Percentiles rank a stretch among this genome's conserved stretches.
Evolutionary conservation across 2,329 filamentous ascomycete species (phyloP).

Genomic region (Parascedosporium putredinis): DNA sequence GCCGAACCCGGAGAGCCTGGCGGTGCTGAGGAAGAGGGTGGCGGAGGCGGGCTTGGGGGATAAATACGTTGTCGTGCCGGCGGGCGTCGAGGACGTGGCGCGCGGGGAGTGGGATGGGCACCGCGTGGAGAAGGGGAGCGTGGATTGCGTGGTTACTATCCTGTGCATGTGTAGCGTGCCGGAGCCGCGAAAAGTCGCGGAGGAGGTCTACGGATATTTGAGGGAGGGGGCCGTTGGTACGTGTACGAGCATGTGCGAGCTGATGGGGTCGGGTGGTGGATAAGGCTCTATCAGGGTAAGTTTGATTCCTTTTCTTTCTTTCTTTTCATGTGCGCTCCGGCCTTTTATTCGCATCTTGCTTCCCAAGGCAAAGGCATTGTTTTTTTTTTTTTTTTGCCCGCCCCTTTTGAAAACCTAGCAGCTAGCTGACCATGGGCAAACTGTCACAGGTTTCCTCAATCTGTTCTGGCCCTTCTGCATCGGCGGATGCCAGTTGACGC

Average conservation of each 20-base stretch:
- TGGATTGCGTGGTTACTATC: constrained; percentile 50
- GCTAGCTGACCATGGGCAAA: neutral
- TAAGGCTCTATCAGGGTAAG: constrained; percentile 42
- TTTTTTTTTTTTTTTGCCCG: neutral
- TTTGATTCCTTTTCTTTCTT: constrained; percentile 8
- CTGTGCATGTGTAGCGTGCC: constrained; percentile 56
- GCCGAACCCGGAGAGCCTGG: constrained; percentile 46
- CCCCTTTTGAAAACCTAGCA: neutral
- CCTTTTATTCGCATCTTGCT: no score
- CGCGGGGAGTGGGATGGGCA: constrained; percentile 29
- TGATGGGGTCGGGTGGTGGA: constrained; percentile 25
- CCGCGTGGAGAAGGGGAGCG: constrained; percentile 36
- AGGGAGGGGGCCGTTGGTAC: constrained; percentile 55
- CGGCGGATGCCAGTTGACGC: constrained; percentile 40
- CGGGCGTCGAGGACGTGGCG: constrained; percentile 49
- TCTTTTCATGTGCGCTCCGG: no score
- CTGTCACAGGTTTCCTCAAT: constrained; percentile 39
- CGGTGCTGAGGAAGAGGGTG: constrained; percentile 34
- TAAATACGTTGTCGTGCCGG: constrained; percentile 51
- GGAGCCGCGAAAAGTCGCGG: constrained; percentile 43
- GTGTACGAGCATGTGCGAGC: constrained; percentile 49
- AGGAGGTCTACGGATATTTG: constrained; percentile 43
- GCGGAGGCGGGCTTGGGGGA: constrained; percentile 40
- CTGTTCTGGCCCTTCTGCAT: constrained; percentile 41
- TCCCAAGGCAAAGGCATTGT: no score